These are phyloP conservation scores for Trichoderma semiorbis DNA, from an alignment of 2,329 filamentous ascomycete species.

Conservation along the genomic window DNA sequence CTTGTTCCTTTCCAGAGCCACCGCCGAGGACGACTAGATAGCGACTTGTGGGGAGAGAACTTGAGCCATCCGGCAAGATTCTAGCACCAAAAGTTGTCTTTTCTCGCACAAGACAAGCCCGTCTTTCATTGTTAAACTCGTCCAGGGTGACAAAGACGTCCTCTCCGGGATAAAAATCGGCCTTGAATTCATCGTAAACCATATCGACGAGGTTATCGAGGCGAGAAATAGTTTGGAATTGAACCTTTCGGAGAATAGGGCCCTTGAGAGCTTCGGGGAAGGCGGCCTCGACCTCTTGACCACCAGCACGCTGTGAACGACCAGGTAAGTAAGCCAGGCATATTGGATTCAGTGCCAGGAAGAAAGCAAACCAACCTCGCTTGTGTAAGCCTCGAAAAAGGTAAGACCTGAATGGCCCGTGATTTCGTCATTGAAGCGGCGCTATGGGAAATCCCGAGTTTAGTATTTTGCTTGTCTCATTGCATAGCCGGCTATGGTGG, in stretches of 20 bases:
- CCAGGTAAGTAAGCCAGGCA: not conserved
- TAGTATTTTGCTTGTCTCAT: not conserved
- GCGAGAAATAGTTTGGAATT: conserved; percentile 83
- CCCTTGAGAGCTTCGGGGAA: conserved; percentile 91
- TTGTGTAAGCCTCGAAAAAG: conserved; percentile 89
- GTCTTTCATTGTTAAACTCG: conserved; percentile 60
- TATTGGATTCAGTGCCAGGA: not conserved
- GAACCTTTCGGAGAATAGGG: conserved; percentile 83
- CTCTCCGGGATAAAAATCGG: conserved; percentile 88
- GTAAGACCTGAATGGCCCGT: conserved; percentile 87
- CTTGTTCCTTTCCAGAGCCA: conserved; percentile 66
- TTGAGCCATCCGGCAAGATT: conserved; percentile 62
- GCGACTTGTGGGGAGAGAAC: conserved; percentile 68
- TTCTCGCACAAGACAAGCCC: conserved; percentile 75
- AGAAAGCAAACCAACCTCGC: conserved; percentile 64
- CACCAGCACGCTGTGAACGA: conserved; percentile 64
- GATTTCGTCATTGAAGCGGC: conserved; percentile 91
- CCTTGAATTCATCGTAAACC: conserved; percentile 75
- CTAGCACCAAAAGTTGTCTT: conserved; percentile 71
- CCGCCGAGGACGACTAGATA: conserved; percentile 72
- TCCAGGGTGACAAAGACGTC: conserved; percentile 69
- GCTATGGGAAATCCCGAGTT: conserved; percentile 44
- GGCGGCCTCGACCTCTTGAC: conserved; percentile 82
- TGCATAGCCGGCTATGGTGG: not conserved
- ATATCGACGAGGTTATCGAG: conserved; percentile 76